phyloP scores from a whole-genome alignment of 352 stramenopile species.

The Lagenidium giganteum region DNA sequence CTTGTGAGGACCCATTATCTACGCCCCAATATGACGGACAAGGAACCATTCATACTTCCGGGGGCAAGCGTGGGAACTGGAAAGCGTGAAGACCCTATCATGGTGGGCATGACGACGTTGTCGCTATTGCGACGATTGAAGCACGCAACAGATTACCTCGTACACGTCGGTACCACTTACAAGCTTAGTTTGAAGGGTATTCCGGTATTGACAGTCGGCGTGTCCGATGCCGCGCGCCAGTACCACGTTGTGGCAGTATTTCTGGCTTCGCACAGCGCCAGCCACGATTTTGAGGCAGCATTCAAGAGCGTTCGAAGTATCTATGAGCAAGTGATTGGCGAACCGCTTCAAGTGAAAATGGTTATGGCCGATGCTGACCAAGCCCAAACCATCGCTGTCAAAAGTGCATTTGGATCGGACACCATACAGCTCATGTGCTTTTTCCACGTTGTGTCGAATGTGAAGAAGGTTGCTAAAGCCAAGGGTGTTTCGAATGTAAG shows the following conservation, averaged over 20 bases:
- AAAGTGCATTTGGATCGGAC: slow-evolving; percentile 1
- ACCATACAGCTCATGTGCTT: slow-evolving; percentile 20
- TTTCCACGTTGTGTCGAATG: slow-evolving; percentile 14
- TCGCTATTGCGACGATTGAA: not conserved
- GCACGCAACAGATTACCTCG: not conserved
- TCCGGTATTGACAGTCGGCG: slow-evolving; percentile 7
- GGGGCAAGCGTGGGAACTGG: not conserved
- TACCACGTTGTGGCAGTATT: slow-evolving; percentile 14
- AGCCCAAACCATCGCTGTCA: slow-evolving; percentile 7
- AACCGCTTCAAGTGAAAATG: slow-evolving; percentile 1
- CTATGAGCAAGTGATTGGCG: not conserved
- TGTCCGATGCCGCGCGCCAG: not conserved
- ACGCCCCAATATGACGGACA: not conserved
- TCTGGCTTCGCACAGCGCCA: slow-evolving; percentile 1
- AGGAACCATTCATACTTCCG: slow-evolving; percentile 1
- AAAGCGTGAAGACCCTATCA: not conserved
- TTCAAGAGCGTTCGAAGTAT: not conserved
- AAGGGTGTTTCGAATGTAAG: no score
- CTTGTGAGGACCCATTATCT: no score
- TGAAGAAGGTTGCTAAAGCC: no score
- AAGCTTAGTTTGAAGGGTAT: slow-evolving; percentile 12
- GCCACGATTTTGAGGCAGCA: not conserved
- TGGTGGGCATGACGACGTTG: slow-evolving; percentile 5
- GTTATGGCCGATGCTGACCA: slow-evolving; percentile 9
- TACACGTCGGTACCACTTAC: slow-evolving; percentile 13